Conservation (phyloP, 441 rosid genomes). For the Corymbia citriodora region DNA sequence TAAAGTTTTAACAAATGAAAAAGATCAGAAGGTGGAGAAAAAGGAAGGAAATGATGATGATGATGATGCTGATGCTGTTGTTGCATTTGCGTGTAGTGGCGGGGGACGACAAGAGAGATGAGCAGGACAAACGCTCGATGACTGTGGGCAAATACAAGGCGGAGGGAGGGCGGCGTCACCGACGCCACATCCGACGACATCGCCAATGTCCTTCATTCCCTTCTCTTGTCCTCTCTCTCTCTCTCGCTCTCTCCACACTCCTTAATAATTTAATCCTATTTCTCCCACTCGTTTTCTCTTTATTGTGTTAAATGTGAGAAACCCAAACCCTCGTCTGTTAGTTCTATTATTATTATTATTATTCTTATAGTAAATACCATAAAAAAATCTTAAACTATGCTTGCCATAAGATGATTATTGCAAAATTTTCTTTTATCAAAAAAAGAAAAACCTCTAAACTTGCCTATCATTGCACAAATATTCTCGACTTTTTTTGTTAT, state of each 20-base stretch:
- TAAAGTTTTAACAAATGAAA: background rate
- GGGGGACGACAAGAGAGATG: background rate
- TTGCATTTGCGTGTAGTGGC: background rate
- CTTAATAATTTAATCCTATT: background rate
- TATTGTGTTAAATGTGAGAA: background rate
- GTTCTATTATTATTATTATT: background rate
- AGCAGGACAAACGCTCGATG: constrained; percentile 28
- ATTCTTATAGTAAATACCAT: background rate
- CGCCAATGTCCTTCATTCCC: constrained; percentile 18
- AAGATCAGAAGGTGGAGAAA: background rate
- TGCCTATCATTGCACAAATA: accelerated
- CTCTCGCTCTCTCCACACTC: background rate
- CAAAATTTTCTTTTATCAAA: too few species aligned
- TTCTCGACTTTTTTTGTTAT: background rate
- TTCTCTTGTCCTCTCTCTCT: constrained; percentile 5
- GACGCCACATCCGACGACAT: constrained; percentile 41
- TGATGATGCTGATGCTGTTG: too few species aligned
- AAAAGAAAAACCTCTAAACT: too few species aligned
- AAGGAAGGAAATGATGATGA: background rate
- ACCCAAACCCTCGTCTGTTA: accelerated
- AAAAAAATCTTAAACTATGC: background rate
- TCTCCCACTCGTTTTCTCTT: background rate
- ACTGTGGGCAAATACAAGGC: constrained; percentile 51
- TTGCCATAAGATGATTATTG: accelerated
- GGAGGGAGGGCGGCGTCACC: constrained; percentile 39